phyloP scores from a whole-genome alignment of 768 basidiomycete species.

The Phylloporus scabripes region DNA sequence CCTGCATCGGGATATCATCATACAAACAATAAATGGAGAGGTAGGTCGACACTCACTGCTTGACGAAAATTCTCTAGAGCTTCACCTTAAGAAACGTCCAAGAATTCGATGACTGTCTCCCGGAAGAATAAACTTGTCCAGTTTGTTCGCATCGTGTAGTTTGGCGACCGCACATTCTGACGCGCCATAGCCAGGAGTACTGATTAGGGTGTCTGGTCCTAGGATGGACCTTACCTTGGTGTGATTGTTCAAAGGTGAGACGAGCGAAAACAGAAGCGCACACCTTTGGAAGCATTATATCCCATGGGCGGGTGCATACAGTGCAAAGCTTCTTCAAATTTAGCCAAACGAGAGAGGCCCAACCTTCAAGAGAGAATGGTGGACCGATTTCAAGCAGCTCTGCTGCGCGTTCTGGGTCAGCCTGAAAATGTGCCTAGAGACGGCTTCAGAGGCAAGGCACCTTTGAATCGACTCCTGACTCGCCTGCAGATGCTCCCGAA shows the following conservation, averaged over 20 bases:
- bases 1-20: neutral
- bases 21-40: neutral
- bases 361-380: too few relatives aligned
- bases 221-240: conserved; percentile 13
- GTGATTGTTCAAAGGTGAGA: neutral
- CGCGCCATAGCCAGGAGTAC: conserved; percentile 5
- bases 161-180: conserved; percentile 8
- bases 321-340: too few relatives aligned
- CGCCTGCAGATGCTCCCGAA: conserved; percentile 14
- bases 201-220: conserved; percentile 2
- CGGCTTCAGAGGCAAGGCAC: neutral
- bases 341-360: too few relatives aligned
- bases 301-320: too few relatives aligned
- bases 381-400: too few relatives aligned
- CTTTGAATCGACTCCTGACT: neutral
- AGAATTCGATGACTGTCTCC: neutral
- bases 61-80: neutral
- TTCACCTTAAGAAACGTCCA: too few relatives aligned
- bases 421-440: conserved; percentile 1
- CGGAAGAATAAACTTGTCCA: conserved; percentile 9
- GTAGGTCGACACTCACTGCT: neutral
- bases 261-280: neutral
- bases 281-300: too few relatives aligned
- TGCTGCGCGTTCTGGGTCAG: too few relatives aligned
- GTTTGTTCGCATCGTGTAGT: neutral